Evolutionary conservation across 2,329 filamentous ascomycete genomes (phyloP), one percentile per base, ranked within the genome.

Genomic region (Calycina marina): DNA sequence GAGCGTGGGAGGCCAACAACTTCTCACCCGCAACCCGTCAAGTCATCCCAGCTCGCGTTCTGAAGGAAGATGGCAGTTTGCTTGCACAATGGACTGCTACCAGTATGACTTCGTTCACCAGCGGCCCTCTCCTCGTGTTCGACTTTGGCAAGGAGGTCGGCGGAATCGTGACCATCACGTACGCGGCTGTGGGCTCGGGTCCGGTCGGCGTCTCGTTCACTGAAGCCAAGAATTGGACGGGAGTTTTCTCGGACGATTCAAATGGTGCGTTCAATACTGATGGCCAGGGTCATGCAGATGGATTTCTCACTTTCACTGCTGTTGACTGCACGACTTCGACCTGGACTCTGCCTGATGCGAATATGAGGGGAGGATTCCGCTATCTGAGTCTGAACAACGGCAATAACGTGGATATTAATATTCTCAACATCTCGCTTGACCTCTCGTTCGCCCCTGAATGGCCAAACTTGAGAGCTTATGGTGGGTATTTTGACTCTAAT

Each of bases 81-180:
- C 3, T 46, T 54, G n/a, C n/a, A n/a, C 1, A 44, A 43, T 4
- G 56, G 45, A 48, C 38, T 28, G 20, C 20, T 22, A n/a, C 42
- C 41, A 5, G 40, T 29, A 6, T 15, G 31, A 4, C 34, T 37
- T 2, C 18, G 29, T 9, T 33, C 47, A 4, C 38, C 32, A 4
- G 39, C 43, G 65, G 62, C 8, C 67, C 63, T 3, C 55, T 58
- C n/a, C 47, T 69, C 2, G 61, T 72, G 2, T 68, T 70, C 35
- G 69, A 74, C 47, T 74, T 74, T 45, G 68, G 67, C 4, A 55
- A 60, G 14, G 66, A 72, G 45, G 66, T 73, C 4, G 69, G 68
- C 13, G 69, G 69, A 4, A 61, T 72, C 34, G 52, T 66, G 4
- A 61, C 59, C 3, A 42, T 74, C n/a, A 49, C 57, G 6, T 74